Evolutionary conservation across 495 filamentous ascomycete genomes (phyloP).

Genomic region (Letharia lupina): DNA sequence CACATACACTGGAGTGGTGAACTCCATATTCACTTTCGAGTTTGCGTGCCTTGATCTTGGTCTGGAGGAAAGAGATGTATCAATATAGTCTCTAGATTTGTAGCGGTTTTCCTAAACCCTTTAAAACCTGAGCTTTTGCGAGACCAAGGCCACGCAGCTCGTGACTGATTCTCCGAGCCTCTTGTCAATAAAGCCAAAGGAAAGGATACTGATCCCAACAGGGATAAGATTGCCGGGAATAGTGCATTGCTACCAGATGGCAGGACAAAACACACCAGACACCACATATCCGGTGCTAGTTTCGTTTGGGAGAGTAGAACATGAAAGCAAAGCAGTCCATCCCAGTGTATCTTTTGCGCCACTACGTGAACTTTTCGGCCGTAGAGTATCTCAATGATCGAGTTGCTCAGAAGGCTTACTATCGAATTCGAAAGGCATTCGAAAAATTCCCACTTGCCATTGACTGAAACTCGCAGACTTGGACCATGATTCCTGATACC

Average conservation of each 20-base stretch:
- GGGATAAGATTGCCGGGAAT: neutral
- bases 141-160: neutral
- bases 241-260: neutral
- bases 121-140: neutral
- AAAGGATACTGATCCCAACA: neutral
- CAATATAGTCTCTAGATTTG: neutral
- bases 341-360: too few relatives aligned
- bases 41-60: neutral
- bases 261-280: neutral
- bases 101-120: neutral
- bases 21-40: neutral
- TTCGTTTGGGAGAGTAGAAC: too few relatives aligned
- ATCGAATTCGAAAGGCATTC: too few relatives aligned
- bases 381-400: too few relatives aligned
- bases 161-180: neutral
- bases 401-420: too few relatives aligned
- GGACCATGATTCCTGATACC: too few relatives aligned
- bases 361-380: too few relatives aligned
- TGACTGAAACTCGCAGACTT: too few relatives aligned
- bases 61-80: neutral
- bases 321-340: too few relatives aligned
- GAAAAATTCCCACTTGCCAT: too few relatives aligned
- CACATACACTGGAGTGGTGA: neutral
- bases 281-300: too few relatives aligned
- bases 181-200: neutral